Base-by-base conservation (phyloP, 768 basidiomycete genomes). In the Tricholoma flavovirens region DNA sequence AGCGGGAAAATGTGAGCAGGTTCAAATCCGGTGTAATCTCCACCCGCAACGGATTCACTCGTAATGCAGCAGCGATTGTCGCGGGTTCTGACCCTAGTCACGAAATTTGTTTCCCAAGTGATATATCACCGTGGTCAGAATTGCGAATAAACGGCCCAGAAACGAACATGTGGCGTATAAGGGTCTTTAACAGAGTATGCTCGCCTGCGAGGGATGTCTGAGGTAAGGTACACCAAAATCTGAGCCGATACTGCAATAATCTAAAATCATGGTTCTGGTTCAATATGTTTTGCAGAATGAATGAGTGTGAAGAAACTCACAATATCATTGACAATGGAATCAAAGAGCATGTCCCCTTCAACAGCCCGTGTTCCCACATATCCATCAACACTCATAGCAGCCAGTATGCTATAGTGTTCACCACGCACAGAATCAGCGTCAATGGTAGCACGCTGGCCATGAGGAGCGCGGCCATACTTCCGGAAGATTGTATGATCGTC, bases 21-120 rank as follows among this genome's bases (percentile, higher is more conserved):
- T 19, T 61, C 62, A 55, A 63, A 63, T 48, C 62, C 60, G 11
- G 60, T 61, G 50, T 35, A 60, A 56, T 63, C 58, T 46, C 49
- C 60, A 49, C 32, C 62, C 19, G 46, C 55, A 17, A 63, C 62
- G 30, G 57, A 54, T 36, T 59, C 33, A 54, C 62, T 60, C 17
- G 57, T 63, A 35, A 63, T 59, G 38, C 62, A 61, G 58, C 62
- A 63, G 22, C 57, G 60, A 14, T 10, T 19, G 49, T 63, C 60
- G 33, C 62, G 57, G n/a, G 43, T 50, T 48, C 57, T 56, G 35
- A 61, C 58, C 52, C 57, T 57, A 6, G 42, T 54, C 55, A 59
- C 57, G 51, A 63, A 61, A 33, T 49, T 51, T 9, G 57, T 60
- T 33, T 56, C 46, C 55, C 59, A 54, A 29, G 24, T 26, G 33